Percentiles rank a stretch among this genome's conserved stretches.
These are phyloP conservation scores for Nematodospora valgi DNA, from an alignment of 805 yeast genomes.

Conservation along the genomic window DNA sequence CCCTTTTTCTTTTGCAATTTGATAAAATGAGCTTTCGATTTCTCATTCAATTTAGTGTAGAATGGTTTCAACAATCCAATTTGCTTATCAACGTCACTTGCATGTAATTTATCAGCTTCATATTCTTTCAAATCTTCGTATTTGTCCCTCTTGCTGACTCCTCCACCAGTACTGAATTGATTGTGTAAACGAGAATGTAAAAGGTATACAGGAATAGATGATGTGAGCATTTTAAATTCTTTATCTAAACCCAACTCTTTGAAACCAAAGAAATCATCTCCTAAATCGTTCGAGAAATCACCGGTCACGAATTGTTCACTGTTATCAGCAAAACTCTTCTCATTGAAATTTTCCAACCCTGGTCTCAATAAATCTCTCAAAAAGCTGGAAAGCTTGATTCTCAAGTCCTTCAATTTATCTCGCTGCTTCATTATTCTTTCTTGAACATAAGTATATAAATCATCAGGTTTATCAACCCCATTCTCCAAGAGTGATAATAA, in stretches of 20 bases:
- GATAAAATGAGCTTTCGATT: conserved; percentile 41
- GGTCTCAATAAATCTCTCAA: conserved; percentile 84
- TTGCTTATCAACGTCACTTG: conserved; percentile 49
- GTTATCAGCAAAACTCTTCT: conserved; percentile 78
- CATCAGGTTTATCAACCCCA: conserved; percentile 80
- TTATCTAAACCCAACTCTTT: conserved; percentile 89
- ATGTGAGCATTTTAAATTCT: conserved; percentile 80
- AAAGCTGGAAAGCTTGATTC: conserved; percentile 61
- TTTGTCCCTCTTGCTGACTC: conserved; percentile 48
- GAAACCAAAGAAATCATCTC: conserved; percentile 98
- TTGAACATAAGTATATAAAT: conserved; percentile 66
- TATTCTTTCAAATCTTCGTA: conserved; percentile 64
- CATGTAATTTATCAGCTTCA: conserved; percentile 49
- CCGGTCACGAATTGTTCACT: conserved; percentile 94
- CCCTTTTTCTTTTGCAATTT: conserved; percentile 40
- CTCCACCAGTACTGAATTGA: conserved; percentile 43
- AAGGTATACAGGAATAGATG: conserved; percentile 86
- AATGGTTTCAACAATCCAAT: conserved; percentile 60
- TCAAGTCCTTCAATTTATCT: conserved; percentile 64
- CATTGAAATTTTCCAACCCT: conserved; percentile 66
- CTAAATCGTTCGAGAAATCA: conserved; percentile 87
- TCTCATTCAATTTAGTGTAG: conserved; percentile 35
- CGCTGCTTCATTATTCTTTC: conserved; percentile 71
- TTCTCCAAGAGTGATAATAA: conserved; percentile 71
- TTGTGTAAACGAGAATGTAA: conserved; percentile 72